Conservation (phyloP, 805 yeast genomes). For the Spathaspora passalidarum region DNA sequence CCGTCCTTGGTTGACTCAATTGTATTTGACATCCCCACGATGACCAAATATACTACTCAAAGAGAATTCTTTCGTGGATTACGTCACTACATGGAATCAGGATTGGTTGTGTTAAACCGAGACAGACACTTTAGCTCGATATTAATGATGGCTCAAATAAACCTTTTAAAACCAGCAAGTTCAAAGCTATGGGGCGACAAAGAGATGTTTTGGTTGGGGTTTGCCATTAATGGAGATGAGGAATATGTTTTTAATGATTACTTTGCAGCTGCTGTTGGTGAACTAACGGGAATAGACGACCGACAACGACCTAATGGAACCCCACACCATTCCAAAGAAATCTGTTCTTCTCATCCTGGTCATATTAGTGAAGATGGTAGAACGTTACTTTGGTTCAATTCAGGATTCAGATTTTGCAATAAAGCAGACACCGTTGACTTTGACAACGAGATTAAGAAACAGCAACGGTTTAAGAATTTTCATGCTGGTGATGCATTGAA, state of each 20-base stretch:
- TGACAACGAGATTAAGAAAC: constrained; percentile 24
- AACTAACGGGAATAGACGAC: constrained; percentile 23
- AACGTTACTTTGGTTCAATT: constrained; percentile 38
- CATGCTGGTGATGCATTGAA: constrained; percentile 13
- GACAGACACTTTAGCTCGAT: constrained; percentile 20
- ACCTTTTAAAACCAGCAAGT: constrained; percentile 19
- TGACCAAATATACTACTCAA: constrained; percentile 27
- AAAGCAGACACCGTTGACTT: constrained; percentile 27
- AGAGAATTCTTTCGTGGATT: constrained; percentile 29
- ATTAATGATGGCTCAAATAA: constrained; percentile 22
- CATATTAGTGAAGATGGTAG: constrained; percentile 34
- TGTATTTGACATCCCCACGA: constrained; percentile 31
- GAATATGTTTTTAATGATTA: constrained; percentile 20
- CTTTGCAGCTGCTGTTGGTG: constrained; percentile 24
- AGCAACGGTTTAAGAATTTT: constrained; percentile 19
- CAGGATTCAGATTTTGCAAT: constrained; percentile 40
- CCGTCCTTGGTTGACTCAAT: constrained; percentile 21
- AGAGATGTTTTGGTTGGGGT: constrained; percentile 30
- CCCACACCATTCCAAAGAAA: constrained; percentile 17
- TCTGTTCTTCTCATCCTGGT: constrained; percentile 43
- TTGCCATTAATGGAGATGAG: constrained; percentile 25
- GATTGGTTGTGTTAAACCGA: constrained; percentile 22
- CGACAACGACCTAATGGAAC: constrained; percentile 16
- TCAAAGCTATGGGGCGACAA: constrained; percentile 22
- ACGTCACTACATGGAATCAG: constrained; percentile 37